Percentiles rank a stretch among this genome's conserved stretches.
Evolutionary conservation across 2,329 filamentous ascomycete species (phyloP).

Genomic region (Epichloe brachyelytri): DNA sequence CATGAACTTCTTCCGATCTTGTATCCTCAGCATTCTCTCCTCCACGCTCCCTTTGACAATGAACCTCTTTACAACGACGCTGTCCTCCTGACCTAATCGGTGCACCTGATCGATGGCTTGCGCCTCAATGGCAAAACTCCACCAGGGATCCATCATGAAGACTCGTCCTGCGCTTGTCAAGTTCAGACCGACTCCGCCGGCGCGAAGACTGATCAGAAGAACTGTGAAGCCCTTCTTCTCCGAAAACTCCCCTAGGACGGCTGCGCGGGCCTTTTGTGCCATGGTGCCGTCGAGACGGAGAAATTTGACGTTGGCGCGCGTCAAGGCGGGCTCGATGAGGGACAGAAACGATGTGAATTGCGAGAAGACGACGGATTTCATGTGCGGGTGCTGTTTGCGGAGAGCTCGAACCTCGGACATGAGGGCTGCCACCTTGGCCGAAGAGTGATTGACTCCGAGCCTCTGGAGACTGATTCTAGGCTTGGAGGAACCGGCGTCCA

Average conservation of each 20-base stretch:
- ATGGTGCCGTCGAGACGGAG: constrained; percentile 89
- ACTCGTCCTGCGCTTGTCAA: constrained; percentile 79
- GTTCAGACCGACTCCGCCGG: constrained; percentile 89
- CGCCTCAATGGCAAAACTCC: constrained; percentile 92
- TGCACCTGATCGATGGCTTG: constrained; percentile 97
- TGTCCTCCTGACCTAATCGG: constrained; percentile 82
- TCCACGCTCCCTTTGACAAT: constrained; percentile 87
- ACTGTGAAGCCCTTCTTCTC: constrained; percentile 50
- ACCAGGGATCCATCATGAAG: constrained; percentile 99
- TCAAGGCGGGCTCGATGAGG: constrained; percentile 73
- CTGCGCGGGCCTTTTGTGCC: constrained; percentile 70
- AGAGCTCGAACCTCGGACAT: constrained; percentile 61
- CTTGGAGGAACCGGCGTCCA: constrained; percentile 30
- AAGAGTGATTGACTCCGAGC: constrained; percentile 53
- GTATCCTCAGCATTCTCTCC: constrained; percentile 84
- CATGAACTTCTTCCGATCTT: constrained; percentile 95
- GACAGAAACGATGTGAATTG: constrained; percentile 96
- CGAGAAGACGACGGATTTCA: constrained; percentile 88
- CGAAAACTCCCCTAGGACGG: constrained; percentile 63
- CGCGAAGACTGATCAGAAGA: constrained; percentile 70
- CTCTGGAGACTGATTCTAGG: constrained; percentile 48
- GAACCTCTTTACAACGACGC: constrained; percentile 78
- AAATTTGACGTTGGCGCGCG: constrained; percentile 57
- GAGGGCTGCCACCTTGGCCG: constrained; percentile 76
- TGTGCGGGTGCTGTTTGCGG: constrained; percentile 49